A percentile compares a stretch with the other conserved stretches of the same genome.
Conservation (phyloP, 2,329 filamentous ascomycete genomes). For the Emmonsiellopsis sp. region DNA sequence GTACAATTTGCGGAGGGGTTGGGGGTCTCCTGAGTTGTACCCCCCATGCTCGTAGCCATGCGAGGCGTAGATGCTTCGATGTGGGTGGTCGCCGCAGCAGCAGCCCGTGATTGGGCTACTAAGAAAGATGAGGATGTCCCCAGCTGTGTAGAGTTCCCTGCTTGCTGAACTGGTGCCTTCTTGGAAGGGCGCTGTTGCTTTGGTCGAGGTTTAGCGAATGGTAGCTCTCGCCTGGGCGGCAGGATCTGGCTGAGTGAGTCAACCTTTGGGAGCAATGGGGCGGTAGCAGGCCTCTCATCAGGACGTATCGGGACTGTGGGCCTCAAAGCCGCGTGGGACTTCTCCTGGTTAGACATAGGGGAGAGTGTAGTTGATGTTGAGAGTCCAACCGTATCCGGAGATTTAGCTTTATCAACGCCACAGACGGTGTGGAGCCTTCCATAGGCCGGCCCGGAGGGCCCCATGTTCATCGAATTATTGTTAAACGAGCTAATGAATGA, state of each 20-base stretch:
- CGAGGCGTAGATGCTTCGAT: neutral
- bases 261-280: conserved; percentile 19
- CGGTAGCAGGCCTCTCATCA: conserved; percentile 18
- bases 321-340: neutral
- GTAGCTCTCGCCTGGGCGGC: conserved; percentile 35
- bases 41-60: too few species aligned
- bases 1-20: too few species aligned
- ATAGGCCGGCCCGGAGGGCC: neutral
- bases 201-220: conserved; percentile 26
- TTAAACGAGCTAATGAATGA: neutral
- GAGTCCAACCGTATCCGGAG: neutral
- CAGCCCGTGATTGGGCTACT: neutral
- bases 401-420: neutral
- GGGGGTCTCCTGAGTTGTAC: too few species aligned
- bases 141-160: neutral
- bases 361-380: neutral
- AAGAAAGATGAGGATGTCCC: neutral
- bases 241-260: conserved; percentile 26
- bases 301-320: neutral
- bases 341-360: neutral
- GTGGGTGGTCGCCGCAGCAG: neutral
- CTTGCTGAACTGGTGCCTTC: neutral
- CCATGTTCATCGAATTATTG: neutral
- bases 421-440: neutral
- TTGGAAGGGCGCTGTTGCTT: conserved; percentile 7